Evolutionary conservation across 768 basidiomycete genomes (phyloP), one percentile per base, ranked within the genome.

Genomic region (Xanthoconium purpureum): DNA sequence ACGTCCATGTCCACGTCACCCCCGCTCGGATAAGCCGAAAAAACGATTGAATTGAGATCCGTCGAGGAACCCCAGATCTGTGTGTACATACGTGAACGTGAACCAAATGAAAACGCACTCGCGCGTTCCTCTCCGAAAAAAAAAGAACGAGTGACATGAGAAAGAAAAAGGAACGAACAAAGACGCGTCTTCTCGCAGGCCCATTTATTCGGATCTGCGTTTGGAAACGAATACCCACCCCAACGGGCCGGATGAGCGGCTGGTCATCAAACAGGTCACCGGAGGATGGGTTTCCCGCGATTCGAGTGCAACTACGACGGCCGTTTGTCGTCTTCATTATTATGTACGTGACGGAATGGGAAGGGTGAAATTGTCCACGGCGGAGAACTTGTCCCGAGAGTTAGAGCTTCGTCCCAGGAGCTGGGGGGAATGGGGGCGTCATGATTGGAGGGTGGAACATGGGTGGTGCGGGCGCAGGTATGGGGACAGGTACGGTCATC

Each of bases 391-490:
- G 13, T 43, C 37, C 52, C 39, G 46, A 47, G 15, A 24, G 12
- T 62, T 46, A 73, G 24, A 72, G 62, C 57, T 73, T 71, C 24
- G 70, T 71, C 32, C 70, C 70, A 60, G 68, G 66, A 6, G 64
- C 54, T 35, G 62, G 67, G 33, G 66, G 59, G 46, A 73, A 71
- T 0, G 70, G 60, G 0, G 66, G 71, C 4, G 64, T 66, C 66
- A 66, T 70, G 53, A 71, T 71, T 5, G 70, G 70, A 24, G 60
- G 70, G 50, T 68, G 56, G 32, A 73, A 64, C 2, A 61, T 33
- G 14, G 66, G 60, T 33, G 59, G 57, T 32, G 36, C 47, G 2
- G 67, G 66, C 2, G 58, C 58, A 52, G 68, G 60, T 54, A 66
- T 58, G 14, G 69, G 62, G 5, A 66, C 61, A 32, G 67, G 59